phyloP scores from a whole-genome alignment of 208 protist genomes.

The Leishmania turanica region DNA sequence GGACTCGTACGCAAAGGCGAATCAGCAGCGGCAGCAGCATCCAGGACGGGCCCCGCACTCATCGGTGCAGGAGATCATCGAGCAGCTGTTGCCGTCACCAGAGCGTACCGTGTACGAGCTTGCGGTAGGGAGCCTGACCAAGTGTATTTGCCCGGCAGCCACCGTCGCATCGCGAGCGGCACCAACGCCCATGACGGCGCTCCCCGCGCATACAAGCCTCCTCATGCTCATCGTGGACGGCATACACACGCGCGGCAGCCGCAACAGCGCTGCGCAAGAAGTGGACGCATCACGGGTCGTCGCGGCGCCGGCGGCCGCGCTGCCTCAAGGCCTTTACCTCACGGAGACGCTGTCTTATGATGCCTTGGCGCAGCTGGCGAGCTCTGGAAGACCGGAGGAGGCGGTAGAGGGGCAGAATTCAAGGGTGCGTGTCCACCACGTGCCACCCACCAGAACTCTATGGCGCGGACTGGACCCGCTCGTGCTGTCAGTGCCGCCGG shows the following conservation, averaged over 20 bases:
- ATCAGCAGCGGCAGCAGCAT: background rate
- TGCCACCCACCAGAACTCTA: constrained; percentile 14
- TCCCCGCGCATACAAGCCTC: constrained; percentile 17
- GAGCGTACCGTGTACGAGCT: constrained; percentile 23
- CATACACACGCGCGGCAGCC: background rate
- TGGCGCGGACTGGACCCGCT: constrained; percentile 23
- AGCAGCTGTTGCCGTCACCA: constrained; percentile 21
- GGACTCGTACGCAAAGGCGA: constrained; percentile 3
- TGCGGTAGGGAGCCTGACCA: background rate
- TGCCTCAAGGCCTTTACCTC: constrained; percentile 16
- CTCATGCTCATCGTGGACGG: constrained; percentile 22
- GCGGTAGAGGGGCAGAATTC: background rate
- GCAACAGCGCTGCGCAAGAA: background rate
- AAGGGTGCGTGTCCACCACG: background rate
- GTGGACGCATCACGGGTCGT: background rate
- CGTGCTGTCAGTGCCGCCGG: constrained; percentile 5
- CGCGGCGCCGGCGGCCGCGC: background rate
- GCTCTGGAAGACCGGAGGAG: background rate
- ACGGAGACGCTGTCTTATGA: constrained; percentile 3
- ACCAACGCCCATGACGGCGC: background rate
- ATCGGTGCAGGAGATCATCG: constrained; percentile 9
- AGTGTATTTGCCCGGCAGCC: background rate
- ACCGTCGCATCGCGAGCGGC: background rate
- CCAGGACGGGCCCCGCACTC: background rate
- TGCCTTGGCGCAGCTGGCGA: constrained; percentile 2